Base-by-base conservation (phyloP, 768 basidiomycete genomes). In the Mycena vitilis region DNA sequence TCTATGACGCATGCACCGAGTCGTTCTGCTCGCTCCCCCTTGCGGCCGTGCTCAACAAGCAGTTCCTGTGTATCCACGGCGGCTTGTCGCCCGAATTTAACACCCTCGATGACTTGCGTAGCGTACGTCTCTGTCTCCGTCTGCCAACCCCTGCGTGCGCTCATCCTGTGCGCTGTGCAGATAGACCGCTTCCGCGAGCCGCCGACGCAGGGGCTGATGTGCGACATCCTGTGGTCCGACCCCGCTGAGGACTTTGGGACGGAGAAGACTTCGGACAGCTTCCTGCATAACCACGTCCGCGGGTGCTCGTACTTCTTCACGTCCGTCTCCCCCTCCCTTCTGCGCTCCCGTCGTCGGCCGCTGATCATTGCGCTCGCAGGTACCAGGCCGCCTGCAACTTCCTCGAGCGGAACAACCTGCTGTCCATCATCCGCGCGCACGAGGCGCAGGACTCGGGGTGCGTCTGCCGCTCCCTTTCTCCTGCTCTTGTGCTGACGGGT, bases 361-460 rank as follows among this genome's bases (percentile, higher is more conserved):
- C 61, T 52, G 45, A 63, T 52, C 30, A 30, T 30, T 30, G 40
- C 30, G 5, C 9, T 8, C 54, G 25, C 73, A 97, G 95, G 37
- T 99, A 98, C 78, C 91, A 93, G 76, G 97, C 97, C 8, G 97
- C 95, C 4, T 98, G 97, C 76, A 88, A 95, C 72, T 99, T 99
- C 88, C 85, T 99, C 49, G 97, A 99, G 81, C 88, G 97, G 48
- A 99, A 99, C 81, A 96, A 96, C 71, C 85, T 99, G 11, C 84
- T 99, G 18, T 96, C 95, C 2, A 97, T 99, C 79, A 99, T 99
- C 68, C 89, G 97, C 53, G 97, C 96, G 2, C 97, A 99, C 73
- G 97, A 99, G 79, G 97, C 97, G 20, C 97, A 99, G 81, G 97
- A 99, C 84, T 95, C 97, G 40, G 97, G 96, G 94, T 96, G 75